These are phyloP conservation scores for Microdochium trichocladiopsis DNA, from an alignment of 2,329 filamentous ascomycete species.

Conservation along the genomic window DNA sequence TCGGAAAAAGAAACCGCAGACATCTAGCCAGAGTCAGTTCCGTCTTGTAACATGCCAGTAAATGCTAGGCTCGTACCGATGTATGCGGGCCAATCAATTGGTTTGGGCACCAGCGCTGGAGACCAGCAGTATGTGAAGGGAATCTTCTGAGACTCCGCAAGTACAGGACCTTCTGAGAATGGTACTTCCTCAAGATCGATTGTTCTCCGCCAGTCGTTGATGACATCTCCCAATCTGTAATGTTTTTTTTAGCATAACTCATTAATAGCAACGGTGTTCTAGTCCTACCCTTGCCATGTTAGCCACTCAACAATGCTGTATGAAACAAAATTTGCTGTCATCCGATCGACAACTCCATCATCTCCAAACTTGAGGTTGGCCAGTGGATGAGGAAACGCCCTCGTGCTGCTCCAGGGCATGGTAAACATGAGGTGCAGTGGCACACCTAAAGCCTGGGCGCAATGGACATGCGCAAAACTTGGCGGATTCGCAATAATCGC, in stretches of 20 bases:
- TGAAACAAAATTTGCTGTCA: conserved; percentile 68
- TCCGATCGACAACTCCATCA: conserved; percentile 31
- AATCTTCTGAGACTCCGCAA: conserved; percentile 64
- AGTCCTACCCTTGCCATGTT: conserved; percentile 65
- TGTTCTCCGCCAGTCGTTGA: conserved; percentile 72
- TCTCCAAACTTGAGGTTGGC: conserved; percentile 62
- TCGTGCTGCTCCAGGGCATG: conserved; percentile 81
- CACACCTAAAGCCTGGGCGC: too few species aligned
- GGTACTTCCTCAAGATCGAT: conserved; percentile 67
- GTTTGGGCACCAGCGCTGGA: conserved; percentile 70
- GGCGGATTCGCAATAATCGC: conserved; percentile 75
- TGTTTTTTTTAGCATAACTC: neutral
- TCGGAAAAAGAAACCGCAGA: conserved; percentile 73
- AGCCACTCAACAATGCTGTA: conserved; percentile 80
- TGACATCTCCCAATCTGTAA: conserved; percentile 63
- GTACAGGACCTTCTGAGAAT: conserved; percentile 69
- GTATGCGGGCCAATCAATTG: conserved; percentile 65
- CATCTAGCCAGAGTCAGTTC: conserved; percentile 5
- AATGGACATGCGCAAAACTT: conserved; percentile 68
- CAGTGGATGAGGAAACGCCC: conserved; percentile 73
- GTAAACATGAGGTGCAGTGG: conserved; percentile 87
- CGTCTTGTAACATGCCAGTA: neutral
- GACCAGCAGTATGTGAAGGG: conserved; percentile 91
- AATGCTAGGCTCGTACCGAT: neutral
- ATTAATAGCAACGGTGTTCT: neutral